Evolutionary conservation across 83 land plant species (phyloP).

Genomic region (Picea abies): DNA sequence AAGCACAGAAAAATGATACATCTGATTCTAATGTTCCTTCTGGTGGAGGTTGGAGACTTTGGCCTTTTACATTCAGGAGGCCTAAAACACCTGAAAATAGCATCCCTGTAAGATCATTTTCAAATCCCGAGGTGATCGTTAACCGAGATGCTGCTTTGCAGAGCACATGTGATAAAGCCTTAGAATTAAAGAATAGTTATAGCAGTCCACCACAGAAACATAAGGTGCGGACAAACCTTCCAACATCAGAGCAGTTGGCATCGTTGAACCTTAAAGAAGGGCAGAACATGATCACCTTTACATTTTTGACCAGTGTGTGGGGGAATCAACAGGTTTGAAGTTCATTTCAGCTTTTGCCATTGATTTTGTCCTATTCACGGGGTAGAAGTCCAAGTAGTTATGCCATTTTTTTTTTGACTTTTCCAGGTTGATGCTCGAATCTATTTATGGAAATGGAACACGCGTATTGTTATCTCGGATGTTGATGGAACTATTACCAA

Average conservation of each 20-base stretch:
- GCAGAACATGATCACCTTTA: constrained; percentile 70
- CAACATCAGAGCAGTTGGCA: constrained; percentile 78
- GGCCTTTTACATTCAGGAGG: constrained; percentile 72
- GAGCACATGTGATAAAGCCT: constrained; percentile 20
- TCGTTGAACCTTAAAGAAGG: constrained; percentile 79
- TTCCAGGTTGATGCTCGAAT: constrained; percentile 87
- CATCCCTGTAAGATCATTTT: constrained; percentile 28
- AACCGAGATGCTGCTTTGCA: constrained; percentile 39
- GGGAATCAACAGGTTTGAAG: constrained; percentile 73
- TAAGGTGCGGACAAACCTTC: constrained; percentile 50
- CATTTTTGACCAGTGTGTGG: constrained; percentile 62
- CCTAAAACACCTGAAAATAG: constrained; percentile 47
- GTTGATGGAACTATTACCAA: constrained; percentile 92
- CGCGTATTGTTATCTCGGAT: constrained; percentile 81
- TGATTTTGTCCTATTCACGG: not conserved
- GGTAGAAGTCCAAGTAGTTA: not conserved
- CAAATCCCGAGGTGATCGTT: constrained; percentile 54
- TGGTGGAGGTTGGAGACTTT: constrained; percentile 68
- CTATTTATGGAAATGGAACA: constrained; percentile 90
- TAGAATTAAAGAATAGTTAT: constrained; percentile 8
- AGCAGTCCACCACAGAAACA: constrained; percentile 45
- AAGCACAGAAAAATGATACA: constrained; percentile 19
- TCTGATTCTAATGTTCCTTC: constrained; percentile 24
- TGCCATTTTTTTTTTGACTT: not conserved
- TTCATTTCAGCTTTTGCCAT: not conserved